Percentiles rank a stretch among this genome's conserved stretches.
Conservation (phyloP, 805 yeast genomes). For the Saturnispora quitensis region DNA sequence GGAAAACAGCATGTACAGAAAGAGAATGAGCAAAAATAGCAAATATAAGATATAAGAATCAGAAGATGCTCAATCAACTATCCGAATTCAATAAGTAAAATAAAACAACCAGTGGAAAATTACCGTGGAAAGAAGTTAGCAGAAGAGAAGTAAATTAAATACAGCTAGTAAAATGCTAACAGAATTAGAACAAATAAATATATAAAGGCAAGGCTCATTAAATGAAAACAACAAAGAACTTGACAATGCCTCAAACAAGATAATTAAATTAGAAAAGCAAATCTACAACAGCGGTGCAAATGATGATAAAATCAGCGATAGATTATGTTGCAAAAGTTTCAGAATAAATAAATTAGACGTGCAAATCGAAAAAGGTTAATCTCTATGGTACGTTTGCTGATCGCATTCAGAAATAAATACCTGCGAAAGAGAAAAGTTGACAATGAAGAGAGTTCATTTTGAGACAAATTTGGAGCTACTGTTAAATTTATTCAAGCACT, state of each 20-base stretch:
- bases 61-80: neutral
- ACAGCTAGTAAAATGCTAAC: too few species aligned
- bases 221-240: neutral
- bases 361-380: neutral
- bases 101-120: too few species aligned
- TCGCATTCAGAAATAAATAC: neutral
- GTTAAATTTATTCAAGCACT: neutral
- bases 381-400: neutral
- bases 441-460: neutral
- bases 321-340: neutral
- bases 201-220: neutral
- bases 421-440: neutral
- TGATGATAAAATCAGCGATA: neutral
- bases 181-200: neutral
- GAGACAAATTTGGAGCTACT: neutral
- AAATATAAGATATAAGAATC: neutral
- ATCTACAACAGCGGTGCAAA: neutral
- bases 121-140: too few species aligned
- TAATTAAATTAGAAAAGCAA: neutral
- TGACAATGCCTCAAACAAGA: neutral
- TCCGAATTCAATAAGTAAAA: too few species aligned
- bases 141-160: too few species aligned
- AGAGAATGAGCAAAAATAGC: constrained; percentile 10
- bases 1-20: constrained; percentile 21
- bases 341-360: too few species aligned